A percentile compares a stretch with the other conserved stretches of the same genome.
Conservation (phyloP, 2,329 filamentous ascomycete species). For the Colletotrichum liriopes region DNA sequence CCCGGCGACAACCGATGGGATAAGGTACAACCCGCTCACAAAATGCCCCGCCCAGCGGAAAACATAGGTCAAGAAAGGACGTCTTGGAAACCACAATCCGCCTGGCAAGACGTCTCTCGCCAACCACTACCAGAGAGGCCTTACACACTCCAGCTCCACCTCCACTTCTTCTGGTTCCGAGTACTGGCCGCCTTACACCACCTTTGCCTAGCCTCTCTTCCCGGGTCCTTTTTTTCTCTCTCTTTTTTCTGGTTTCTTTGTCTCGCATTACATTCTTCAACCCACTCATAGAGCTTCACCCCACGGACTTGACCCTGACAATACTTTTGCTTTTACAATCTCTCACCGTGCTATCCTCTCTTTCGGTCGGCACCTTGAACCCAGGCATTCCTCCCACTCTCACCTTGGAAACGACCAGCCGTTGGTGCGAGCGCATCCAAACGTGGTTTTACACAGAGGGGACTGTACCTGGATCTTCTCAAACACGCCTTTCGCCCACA, state of each 20-base stretch:
- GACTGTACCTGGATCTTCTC: not conserved
- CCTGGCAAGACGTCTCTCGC: not conserved
- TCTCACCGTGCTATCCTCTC: not conserved
- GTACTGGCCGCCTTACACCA: conserved; percentile 6
- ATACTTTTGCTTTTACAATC: not conserved
- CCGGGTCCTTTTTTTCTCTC: conserved; percentile 4
- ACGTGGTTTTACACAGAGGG: conserved; percentile 5
- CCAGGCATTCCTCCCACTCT: not conserved
- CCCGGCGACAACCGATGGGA: conserved; percentile 7
- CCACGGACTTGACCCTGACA: not conserved
- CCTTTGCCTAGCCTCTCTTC: conserved; percentile 25
- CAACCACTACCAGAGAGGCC: not conserved
- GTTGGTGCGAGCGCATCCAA: conserved; percentile 1
- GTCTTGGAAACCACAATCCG: not conserved
- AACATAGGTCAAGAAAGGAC: not conserved
- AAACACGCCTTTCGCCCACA: conserved; percentile 13
- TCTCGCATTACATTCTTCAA: conserved; percentile 37
- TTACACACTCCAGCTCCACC: not conserved
- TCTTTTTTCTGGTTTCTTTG: conserved; percentile 27
- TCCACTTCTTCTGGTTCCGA: conserved; percentile 9
- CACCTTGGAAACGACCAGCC: not conserved
- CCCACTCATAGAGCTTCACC: conserved; percentile 23
- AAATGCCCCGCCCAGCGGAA: not conserved
- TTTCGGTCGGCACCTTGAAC: conserved; percentile 5
- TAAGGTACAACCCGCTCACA: not conserved